phyloP scores from a whole-genome alignment of 495 filamentous ascomycete species.

The Aspergillus ostianus region DNA sequence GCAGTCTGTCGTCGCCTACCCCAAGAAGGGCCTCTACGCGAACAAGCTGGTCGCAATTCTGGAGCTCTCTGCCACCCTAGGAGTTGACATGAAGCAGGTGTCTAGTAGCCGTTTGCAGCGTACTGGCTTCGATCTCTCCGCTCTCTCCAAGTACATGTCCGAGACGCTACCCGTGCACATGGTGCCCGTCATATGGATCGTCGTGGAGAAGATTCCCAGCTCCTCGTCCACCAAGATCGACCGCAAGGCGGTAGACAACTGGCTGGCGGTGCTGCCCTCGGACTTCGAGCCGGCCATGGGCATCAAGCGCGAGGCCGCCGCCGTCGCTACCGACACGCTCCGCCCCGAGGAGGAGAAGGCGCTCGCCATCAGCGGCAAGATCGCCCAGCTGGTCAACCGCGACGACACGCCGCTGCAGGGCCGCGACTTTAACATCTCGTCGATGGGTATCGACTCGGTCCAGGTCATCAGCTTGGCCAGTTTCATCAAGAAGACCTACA shows the following conservation, averaged over 20 bases:
- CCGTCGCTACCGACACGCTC: constrained; percentile 8
- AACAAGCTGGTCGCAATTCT: constrained; percentile 20
- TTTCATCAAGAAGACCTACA: constrained; percentile 25
- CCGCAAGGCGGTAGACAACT: constrained; percentile 24
- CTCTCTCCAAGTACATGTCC: constrained; percentile 10
- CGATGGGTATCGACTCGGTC: constrained; percentile 33
- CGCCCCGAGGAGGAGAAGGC: constrained; percentile 18
- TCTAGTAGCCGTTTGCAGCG: not conserved
- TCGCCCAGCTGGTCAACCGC: constrained; percentile 19
- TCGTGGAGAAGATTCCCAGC: constrained; percentile 39
- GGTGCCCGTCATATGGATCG: constrained; percentile 41
- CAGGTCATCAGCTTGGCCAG: constrained; percentile 30
- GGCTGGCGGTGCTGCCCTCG: constrained; percentile 19
- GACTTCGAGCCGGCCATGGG: constrained; percentile 14
- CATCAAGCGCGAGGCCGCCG: constrained; percentile 8
- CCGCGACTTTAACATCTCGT: constrained; percentile 23
- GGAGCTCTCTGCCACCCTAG: constrained; percentile 6
- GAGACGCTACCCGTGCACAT: constrained; percentile 39
- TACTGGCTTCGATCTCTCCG: constrained; percentile 8
- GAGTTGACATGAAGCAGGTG: constrained; percentile 1
- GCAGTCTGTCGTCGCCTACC: constrained; percentile 12
- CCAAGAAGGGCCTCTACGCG: constrained; percentile 14
- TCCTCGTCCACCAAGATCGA: constrained; percentile 44
- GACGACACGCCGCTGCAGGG: constrained; percentile 17
- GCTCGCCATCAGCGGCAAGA: constrained; percentile 21